Evolutionary conservation across 192 early-diverging fungal genomes (phyloP).

Genomic region (Phycomyces nitens): DNA sequence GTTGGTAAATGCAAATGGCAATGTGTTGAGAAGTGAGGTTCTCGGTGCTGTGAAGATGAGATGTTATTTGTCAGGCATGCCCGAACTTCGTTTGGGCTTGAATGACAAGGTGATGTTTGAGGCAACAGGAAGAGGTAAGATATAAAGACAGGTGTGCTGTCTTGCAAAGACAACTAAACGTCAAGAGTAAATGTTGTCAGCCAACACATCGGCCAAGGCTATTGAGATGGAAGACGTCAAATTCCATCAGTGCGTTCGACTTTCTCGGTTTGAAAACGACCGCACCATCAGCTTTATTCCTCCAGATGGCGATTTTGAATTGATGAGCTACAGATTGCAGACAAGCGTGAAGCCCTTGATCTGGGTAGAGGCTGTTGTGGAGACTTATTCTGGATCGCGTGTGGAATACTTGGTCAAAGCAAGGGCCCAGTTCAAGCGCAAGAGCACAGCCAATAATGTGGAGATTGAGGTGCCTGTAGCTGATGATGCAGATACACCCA

Average conservation of each 20-base stretch:
- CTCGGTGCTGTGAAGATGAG: constrained; percentile 90
- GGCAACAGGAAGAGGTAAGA: constrained; percentile 35
- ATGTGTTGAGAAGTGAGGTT: constrained; percentile 84
- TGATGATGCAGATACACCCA: constrained; percentile 94
- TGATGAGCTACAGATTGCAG: constrained; percentile 84
- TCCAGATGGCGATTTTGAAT: constrained; percentile 93
- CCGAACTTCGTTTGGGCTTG: constrained; percentile 95
- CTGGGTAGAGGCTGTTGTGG: constrained; percentile 79
- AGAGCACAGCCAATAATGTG: constrained; percentile 96
- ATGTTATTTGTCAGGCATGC: constrained; percentile 94
- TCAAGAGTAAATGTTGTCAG: neutral
- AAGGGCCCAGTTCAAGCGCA: constrained; percentile 94
- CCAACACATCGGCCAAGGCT: constrained; percentile 39
- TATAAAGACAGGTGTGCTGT: too few relatives aligned
- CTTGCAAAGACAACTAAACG: neutral
- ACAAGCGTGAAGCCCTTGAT: constrained; percentile 82
- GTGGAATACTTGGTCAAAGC: constrained; percentile 98
- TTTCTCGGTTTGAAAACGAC: constrained; percentile 89
- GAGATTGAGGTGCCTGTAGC: constrained; percentile 98
- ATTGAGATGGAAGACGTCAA: constrained; percentile 97
- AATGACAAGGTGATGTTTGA: constrained; percentile 93
- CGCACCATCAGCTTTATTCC: constrained; percentile 97
- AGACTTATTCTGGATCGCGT: constrained; percentile 86
- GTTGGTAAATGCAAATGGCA: constrained; percentile 72
- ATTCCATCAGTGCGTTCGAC: constrained; percentile 97